A percentile compares a stretch with the other conserved stretches of the same genome.
Evolutionary conservation across 768 basidiomycete species (phyloP).

Genomic region (Mycena venus): DNA sequence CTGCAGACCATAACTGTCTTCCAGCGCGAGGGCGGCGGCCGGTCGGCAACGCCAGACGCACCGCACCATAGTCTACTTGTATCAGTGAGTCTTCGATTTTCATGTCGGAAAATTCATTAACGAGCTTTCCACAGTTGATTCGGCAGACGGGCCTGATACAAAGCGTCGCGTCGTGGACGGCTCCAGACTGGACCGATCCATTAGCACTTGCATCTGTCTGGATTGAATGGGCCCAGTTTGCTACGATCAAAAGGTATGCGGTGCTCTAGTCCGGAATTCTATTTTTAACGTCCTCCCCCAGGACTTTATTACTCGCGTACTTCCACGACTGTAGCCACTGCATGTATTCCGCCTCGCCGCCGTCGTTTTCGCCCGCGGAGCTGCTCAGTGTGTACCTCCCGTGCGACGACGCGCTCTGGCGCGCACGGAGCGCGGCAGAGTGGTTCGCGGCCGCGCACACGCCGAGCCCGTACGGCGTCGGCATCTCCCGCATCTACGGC

Average conservation of each 20-base stretch:
- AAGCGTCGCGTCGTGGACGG: conserved; percentile 58
- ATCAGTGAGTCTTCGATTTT: conserved; percentile 55
- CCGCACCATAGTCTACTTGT: conserved; percentile 72
- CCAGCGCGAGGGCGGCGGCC: conserved; percentile 52
- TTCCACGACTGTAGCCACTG: conserved; percentile 69
- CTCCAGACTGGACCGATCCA: conserved; percentile 52
- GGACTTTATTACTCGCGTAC: conserved; percentile 63
- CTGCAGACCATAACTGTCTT: conserved; percentile 71
- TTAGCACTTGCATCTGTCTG: conserved; percentile 58
- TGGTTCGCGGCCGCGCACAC: conserved; percentile 61
- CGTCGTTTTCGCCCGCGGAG: conserved; percentile 62
- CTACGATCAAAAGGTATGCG: conserved; percentile 68
- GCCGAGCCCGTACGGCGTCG: conserved; percentile 57
- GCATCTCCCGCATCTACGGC: conserved; percentile 50
- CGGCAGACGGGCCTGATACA: conserved; percentile 60
- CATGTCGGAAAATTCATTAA: background rate
- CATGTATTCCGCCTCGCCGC: conserved; percentile 64
- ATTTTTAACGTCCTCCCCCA: conserved; percentile 7
- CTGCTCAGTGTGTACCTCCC: conserved; percentile 66
- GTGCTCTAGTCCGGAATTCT: background rate
- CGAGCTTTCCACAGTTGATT: conserved; percentile 55
- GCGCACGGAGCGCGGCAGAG: conserved; percentile 57
- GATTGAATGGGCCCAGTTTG: conserved; percentile 69
- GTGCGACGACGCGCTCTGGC: conserved; percentile 69
- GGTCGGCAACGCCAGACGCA: conserved; percentile 48